Conservation (phyloP, 495 filamentous ascomycete genomes). For the Aspergillus homomorphus region DNA sequence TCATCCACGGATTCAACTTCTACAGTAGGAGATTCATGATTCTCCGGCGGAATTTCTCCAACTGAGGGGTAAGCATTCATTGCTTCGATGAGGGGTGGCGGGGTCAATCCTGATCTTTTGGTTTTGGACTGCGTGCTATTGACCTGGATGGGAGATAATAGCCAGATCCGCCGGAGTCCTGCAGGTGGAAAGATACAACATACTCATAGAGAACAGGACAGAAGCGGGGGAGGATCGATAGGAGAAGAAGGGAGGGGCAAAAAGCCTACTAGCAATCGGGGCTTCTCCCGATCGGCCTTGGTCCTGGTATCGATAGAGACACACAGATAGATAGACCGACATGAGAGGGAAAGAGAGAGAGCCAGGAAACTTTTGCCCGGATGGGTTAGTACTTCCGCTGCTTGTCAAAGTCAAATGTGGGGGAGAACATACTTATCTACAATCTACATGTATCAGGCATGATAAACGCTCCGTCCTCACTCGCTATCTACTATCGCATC, state of each 20-base stretch:
- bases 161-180: neutral
- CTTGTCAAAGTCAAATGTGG: neutral
- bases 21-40: slow-evolving; percentile 15
- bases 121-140: neutral
- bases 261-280: too few species aligned
- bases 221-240: neutral
- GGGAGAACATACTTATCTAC: too few species aligned
- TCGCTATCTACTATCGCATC: neutral
- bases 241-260: neutral
- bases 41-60: neutral
- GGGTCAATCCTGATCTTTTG: neutral
- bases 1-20: slow-evolving; percentile 21
- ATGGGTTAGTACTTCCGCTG: slow-evolving; percentile 22
- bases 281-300: too few species aligned
- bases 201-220: neutral
- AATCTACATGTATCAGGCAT: too few species aligned
- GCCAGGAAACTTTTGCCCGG: slow-evolving; percentile 22
- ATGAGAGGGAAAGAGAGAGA: too few species aligned
- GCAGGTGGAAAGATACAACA: too few species aligned
- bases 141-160: neutral
- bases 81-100: neutral
- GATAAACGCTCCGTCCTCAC: too few species aligned
- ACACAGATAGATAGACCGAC: too few species aligned
- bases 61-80: neutral
- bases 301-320: neutral